Conservation (phyloP, 192 early-diverging fungal species). For the Umbelopsis ramanniana region DNA sequence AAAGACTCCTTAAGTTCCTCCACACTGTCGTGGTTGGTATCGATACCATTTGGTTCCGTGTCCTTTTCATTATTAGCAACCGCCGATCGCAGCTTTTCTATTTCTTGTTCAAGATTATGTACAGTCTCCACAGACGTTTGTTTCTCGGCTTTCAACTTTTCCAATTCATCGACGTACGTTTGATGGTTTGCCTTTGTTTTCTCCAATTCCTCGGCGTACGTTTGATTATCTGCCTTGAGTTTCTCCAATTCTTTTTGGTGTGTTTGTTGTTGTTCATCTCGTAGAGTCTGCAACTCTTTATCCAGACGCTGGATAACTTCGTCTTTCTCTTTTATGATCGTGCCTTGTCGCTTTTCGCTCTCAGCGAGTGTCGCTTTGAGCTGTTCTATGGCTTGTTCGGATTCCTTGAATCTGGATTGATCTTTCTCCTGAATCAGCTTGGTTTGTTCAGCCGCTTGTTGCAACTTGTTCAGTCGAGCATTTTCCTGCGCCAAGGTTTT, state of each 20-base stretch:
- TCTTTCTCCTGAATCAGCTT: conserved; percentile 6
- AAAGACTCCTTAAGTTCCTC: conserved; percentile 23
- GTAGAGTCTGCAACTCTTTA: conserved; percentile 4
- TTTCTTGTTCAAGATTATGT: conserved; percentile 25
- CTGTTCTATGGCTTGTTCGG: conserved; percentile 30
- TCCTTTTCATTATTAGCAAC: not conserved
- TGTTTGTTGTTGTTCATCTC: not conserved
- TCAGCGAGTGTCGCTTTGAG: conserved; percentile 39
- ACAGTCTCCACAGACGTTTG: conserved; percentile 18
- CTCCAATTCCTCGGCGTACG: conserved; percentile 29
- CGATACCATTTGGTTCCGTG: not conserved
- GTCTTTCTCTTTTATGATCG: not conserved
- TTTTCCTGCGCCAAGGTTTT: conserved; percentile 38
- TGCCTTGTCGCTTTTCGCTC: not conserved
- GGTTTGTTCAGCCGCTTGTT: not conserved
- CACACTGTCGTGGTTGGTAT: not conserved
- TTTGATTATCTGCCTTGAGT: conserved; percentile 28
- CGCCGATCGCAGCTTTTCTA: conserved; percentile 22
- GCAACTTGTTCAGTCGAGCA: conserved; percentile 14
- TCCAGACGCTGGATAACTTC: not conserved
- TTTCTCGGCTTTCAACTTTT: conserved; percentile 28
- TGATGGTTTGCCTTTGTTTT: conserved; percentile 19
- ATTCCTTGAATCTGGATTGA: not conserved
- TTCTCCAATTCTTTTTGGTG: conserved; percentile 29
- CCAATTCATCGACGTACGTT: conserved; percentile 24